phyloP scores from a whole-genome alignment of 306 rosid species.

The Vigna angularis region DNA sequence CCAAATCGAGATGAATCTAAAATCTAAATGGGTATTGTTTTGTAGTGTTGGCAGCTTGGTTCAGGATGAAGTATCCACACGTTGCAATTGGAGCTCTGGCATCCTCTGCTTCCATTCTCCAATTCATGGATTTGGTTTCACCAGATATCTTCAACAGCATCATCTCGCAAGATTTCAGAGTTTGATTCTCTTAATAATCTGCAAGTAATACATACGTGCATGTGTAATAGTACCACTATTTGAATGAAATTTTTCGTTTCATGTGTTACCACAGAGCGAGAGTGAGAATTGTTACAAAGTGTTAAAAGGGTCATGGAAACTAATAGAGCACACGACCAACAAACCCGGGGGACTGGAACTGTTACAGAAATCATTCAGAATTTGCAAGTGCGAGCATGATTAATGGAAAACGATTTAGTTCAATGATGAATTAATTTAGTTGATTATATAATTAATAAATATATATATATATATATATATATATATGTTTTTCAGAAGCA shows the following conservation, averaged over 20 bases:
- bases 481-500: slow-evolving; percentile 33
- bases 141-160: slow-evolving; percentile 60
- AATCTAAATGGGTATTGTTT: not conserved
- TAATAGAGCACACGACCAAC: slow-evolving; percentile 46
- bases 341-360: slow-evolving; percentile 52
- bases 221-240: not conserved
- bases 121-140: slow-evolving; percentile 65
- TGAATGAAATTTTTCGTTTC: not conserved
- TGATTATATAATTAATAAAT: not conserved
- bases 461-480: too few relatives aligned
- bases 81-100: slow-evolving; percentile 84
- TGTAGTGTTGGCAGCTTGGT: slow-evolving; percentile 93
- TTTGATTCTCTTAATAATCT: slow-evolving; percentile 36
- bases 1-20: not conserved
- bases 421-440: not conserved
- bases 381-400: slow-evolving; percentile 66
- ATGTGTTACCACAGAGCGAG: slow-evolving; percentile 57
- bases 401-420: not conserved
- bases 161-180: slow-evolving; percentile 76
- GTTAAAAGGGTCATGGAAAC: slow-evolving; percentile 70
- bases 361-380: slow-evolving; percentile 64
- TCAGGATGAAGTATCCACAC: slow-evolving; percentile 84
- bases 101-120: slow-evolving; percentile 88
- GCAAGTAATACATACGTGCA: not conserved
- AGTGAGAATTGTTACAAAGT: slow-evolving; percentile 84